These are phyloP conservation scores for Stachybotrys chartarum DNA, from an alignment of 2,329 filamentous ascomycete species.

Conservation along the genomic window DNA sequence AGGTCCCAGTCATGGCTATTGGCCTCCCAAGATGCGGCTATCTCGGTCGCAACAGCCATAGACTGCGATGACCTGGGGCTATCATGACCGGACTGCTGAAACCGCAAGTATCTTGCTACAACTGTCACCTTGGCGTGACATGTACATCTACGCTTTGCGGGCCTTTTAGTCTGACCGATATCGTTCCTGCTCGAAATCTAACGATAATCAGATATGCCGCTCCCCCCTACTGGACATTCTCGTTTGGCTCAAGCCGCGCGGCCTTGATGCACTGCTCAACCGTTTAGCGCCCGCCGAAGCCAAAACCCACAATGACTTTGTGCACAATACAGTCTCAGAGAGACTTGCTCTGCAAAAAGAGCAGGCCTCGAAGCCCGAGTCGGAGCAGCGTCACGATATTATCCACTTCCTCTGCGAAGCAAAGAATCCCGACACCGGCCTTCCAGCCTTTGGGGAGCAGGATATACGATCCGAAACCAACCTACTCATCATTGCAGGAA, in stretches of 20 bases:
- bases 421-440: background rate
- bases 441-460: background rate
- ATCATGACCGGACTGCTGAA: too few relatives aligned
- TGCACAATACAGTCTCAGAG: background rate
- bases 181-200: background rate
- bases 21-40: too few relatives aligned
- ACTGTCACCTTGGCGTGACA: too few relatives aligned
- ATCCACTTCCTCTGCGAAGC: slow-evolving; percentile 2
- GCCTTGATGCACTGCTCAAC: background rate
- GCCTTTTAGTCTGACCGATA: background rate
- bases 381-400: slow-evolving; percentile 2
- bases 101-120: too few relatives aligned
- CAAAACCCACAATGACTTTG: background rate
- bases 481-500: slow-evolving; percentile 2
- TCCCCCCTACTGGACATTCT: slow-evolving; percentile 3
- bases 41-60: too few relatives aligned
- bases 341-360: slow-evolving; percentile 1
- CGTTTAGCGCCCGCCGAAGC: background rate
- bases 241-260: slow-evolving; percentile 4
- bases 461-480: background rate
- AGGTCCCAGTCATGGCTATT: background rate
- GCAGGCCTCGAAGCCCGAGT: background rate
- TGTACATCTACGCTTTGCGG: too few relatives aligned
- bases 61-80: too few relatives aligned
- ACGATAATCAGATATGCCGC: background rate